These are phyloP conservation scores for Exserohilum rostratum DNA, from an alignment of 2,329 filamentous ascomycete genomes.

Conservation along the genomic window DNA sequence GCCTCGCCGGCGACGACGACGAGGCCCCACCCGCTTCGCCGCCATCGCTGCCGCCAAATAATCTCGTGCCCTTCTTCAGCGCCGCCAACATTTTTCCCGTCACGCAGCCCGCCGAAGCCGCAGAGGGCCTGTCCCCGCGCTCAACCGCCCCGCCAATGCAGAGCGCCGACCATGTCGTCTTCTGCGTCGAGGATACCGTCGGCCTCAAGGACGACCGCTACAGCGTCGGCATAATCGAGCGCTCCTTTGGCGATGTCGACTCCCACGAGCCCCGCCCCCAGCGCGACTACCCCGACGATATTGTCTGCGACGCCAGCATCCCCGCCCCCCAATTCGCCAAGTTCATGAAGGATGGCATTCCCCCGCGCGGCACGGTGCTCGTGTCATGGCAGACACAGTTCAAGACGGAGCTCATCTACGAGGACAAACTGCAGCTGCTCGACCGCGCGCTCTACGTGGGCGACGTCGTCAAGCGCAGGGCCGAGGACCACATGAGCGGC, in stretches of 20 bases:
- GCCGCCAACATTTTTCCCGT: slow-evolving; percentile 19
- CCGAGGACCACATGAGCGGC: slow-evolving; percentile 59
- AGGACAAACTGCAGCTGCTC: slow-evolving; percentile 56
- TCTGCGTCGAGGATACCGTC: slow-evolving; percentile 52
- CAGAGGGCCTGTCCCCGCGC: not conserved
- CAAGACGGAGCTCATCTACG: slow-evolving; percentile 49
- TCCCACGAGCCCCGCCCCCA: slow-evolving; percentile 54
- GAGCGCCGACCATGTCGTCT: slow-evolving; percentile 31
- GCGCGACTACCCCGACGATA: slow-evolving; percentile 47
- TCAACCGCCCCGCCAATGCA: slow-evolving; percentile 7
- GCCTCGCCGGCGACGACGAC: slow-evolving; percentile 17
- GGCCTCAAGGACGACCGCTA: slow-evolving; percentile 47
- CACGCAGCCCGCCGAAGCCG: slow-evolving; percentile 4
- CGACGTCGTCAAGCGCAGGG: slow-evolving; percentile 60
- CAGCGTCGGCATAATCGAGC: slow-evolving; percentile 54
- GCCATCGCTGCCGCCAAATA: slow-evolving; percentile 14
- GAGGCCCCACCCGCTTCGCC: slow-evolving; percentile 20
- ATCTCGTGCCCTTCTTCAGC: slow-evolving; percentile 30
- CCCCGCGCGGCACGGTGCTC: slow-evolving; percentile 59
- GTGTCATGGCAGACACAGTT: slow-evolving; percentile 56
- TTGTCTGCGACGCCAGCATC: slow-evolving; percentile 44
- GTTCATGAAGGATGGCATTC: slow-evolving; percentile 54
- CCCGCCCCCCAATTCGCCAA: slow-evolving; percentile 40
- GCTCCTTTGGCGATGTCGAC: slow-evolving; percentile 52
- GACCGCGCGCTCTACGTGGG: slow-evolving; percentile 62